Base-by-base conservation (phyloP, 2,329 filamentous ascomycete genomes). In the Exophiala calicioides region DNA sequence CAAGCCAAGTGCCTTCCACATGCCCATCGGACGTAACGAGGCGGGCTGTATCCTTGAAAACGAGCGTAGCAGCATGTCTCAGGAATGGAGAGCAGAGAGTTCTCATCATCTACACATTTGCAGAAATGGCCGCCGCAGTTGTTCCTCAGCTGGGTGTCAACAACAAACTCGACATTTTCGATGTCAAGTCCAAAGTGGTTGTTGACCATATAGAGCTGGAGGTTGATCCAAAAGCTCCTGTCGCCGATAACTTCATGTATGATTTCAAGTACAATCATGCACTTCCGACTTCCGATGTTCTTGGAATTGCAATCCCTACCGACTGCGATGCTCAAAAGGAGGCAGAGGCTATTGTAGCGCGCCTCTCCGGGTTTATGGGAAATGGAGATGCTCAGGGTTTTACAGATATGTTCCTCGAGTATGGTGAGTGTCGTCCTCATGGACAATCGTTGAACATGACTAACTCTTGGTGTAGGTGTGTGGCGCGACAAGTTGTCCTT, bases 241-340 rank as follows among this genome's bases (percentile, higher is more conserved):
- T 69, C 9, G 65, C 66, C 3, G 66, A 70, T 47, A 55, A 69
- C 51, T 69, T 61, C 55, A 70, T 69, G 67, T 70, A 70, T 51
- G 67, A 67, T 40, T 70, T 70, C 60, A 66, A 67, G 52, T 68
- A 66, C 58, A 69, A 68, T 37, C 63, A 67, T 40, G 26, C 41
- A n/a, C 63, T 69, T 38, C 65, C 61, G n/a, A 66, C 53, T 43
- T 56, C 55, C 32, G 54, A 61, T 35, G 45, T 60, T 27, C 56
- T 65, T 35, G 65, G 63, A 9, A 33, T 62, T 33, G 40, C 61
- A 3, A 58, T 64, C 27, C 62, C 63, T n/a, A 26, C 15, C 23
- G 56, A 62, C 43, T 62, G 58, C 18, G 48, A 52, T 40, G 48
- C 44, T 3, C 37, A 44, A 19, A 44, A 48, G 21, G 48, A 43